Conservation (phyloP, 352 stramenopile genomes). For the Achlya hypogyna region DNA sequence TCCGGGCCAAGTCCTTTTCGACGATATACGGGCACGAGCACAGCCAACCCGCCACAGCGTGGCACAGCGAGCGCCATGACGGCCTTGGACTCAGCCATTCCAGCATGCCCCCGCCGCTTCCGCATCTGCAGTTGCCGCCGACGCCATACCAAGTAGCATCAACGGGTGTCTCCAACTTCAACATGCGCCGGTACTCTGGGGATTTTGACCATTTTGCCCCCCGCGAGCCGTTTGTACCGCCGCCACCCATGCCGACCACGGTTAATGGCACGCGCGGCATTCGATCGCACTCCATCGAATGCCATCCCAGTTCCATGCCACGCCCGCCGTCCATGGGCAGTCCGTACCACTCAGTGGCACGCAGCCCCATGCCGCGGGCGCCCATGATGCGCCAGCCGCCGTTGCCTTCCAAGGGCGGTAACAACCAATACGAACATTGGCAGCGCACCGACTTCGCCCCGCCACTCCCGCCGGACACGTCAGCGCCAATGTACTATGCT, state of each 20-base stretch:
- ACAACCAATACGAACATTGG: background rate
- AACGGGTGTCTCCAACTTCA: background rate
- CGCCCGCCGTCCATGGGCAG: background rate
- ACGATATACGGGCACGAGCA: conserved; percentile 5
- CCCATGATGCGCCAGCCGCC: background rate
- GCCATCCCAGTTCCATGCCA: background rate
- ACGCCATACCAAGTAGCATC: conserved; percentile 1
- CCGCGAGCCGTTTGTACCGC: background rate
- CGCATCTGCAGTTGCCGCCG: conserved; percentile 1
- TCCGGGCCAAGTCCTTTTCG: conserved; percentile 18
- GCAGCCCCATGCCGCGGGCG: background rate
- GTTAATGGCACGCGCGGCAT: conserved; percentile 5
- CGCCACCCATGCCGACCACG: background rate
- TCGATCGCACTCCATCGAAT: conserved; percentile 18
- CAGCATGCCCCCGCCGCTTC: background rate
- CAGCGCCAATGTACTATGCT: background rate
- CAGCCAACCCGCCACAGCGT: background rate
- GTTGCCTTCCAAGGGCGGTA: background rate
- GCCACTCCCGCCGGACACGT: background rate
- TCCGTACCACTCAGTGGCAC: background rate
- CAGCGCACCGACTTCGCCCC: background rate
- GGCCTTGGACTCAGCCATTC: background rate
- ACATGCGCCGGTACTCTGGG: conserved; percentile 11
- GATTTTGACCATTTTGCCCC: conserved; percentile 8
- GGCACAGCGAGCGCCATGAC: background rate